Percentiles rank a stretch among this genome's conserved stretches.
Conservation (phyloP, 345 rosid species). For the Salix purpurea region DNA sequence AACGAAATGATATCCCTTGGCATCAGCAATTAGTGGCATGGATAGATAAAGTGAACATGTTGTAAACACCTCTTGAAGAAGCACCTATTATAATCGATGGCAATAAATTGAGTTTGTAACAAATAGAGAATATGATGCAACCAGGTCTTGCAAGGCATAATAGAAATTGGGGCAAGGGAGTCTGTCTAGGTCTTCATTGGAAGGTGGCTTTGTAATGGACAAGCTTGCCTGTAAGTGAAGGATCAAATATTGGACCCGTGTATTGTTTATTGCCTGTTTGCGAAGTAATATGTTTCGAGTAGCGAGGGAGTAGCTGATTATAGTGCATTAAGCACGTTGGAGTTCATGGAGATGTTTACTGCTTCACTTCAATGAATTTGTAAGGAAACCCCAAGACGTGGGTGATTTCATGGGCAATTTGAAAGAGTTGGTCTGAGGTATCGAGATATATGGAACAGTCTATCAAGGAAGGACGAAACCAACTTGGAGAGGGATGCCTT, state of each 20-base stretch:
- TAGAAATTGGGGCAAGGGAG: conserved; percentile 42
- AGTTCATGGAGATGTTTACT: conserved; percentile 15
- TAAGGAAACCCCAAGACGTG: conserved; percentile 39
- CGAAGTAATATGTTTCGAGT: conserved; percentile 20
- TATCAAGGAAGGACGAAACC: conserved; percentile 28
- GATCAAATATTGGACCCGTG: conserved; percentile 30
- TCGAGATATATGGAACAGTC: background rate
- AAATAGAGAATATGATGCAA: conserved; percentile 16
- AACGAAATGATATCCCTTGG: conserved; percentile 25
- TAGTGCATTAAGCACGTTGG: conserved; percentile 22
- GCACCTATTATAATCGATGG: conserved; percentile 21
- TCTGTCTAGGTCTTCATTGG: conserved; percentile 25
- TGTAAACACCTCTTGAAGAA: conserved; percentile 26
- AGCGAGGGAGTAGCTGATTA: conserved; percentile 2
- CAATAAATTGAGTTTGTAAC: conserved; percentile 28
- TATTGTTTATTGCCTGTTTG: conserved; percentile 41
- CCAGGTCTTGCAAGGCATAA: conserved; percentile 34
- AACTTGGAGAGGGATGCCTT: conserved; percentile 18
- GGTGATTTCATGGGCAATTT: conserved; percentile 15
- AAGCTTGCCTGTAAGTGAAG: background rate
- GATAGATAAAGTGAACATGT: conserved; percentile 14
- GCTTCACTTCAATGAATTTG: conserved; percentile 23
- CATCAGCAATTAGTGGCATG: conserved; percentile 32
- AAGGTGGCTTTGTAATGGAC: conserved; percentile 32
- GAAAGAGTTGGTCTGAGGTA: background rate